Percentiles rank a stretch among this genome's conserved stretches.
phyloP scores from a whole-genome alignment of 1,139 yeast genomes.

The Candida frijolesensis region DNA sequence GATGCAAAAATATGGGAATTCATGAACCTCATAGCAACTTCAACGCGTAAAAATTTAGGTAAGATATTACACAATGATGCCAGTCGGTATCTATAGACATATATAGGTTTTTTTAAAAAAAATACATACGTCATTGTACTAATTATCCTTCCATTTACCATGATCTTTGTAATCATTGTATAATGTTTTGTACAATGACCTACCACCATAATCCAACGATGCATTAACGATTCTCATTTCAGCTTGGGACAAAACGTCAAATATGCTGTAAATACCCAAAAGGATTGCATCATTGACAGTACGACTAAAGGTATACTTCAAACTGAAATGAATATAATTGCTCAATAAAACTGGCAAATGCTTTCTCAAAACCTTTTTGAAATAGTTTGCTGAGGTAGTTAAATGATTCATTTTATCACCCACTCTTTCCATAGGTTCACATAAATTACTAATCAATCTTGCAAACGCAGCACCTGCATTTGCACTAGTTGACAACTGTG shows the following conservation, averaged over 20 bases:
- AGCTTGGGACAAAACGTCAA: constrained; percentile 67
- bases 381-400: constrained; percentile 56
- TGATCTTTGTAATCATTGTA: constrained; percentile 72
- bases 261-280: constrained; percentile 61
- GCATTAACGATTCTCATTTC: constrained; percentile 70
- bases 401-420: constrained; percentile 28
- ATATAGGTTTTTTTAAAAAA: constrained; percentile 4
- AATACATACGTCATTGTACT: not conserved
- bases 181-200: constrained; percentile 64
- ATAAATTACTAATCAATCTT: constrained; percentile 65
- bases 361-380: constrained; percentile 62
- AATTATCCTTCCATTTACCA: constrained; percentile 82
- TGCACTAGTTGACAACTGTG: constrained; percentile 8
- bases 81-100: constrained; percentile 20
- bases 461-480: constrained; percentile 49
- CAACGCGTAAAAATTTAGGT: constrained; percentile 28
- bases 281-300: constrained; percentile 53
- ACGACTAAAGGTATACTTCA: constrained; percentile 51
- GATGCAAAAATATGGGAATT: constrained; percentile 44
- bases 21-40: constrained; percentile 26
- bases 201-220: constrained; percentile 71
- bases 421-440: constrained; percentile 59
- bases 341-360: constrained; percentile 64
- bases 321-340: constrained; percentile 53
- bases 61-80: constrained; percentile 36